phyloP scores from a whole-genome alignment of 305 asterid genomes.

The Stenogyne calaminthoides region DNA sequence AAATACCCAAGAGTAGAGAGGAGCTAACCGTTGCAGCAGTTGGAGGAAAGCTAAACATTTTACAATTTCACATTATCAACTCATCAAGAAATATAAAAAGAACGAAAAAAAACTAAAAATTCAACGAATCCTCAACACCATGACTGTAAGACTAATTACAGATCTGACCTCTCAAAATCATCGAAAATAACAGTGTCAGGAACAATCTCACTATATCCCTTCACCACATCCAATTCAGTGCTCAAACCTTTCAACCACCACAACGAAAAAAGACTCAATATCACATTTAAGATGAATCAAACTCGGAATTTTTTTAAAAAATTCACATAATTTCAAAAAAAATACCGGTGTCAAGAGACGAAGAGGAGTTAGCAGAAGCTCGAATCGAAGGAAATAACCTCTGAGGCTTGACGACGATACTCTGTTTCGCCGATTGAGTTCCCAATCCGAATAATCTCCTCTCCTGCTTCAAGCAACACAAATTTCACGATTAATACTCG shows the following conservation, averaged over 20 bases:
- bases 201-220: constrained; percentile 80
- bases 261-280: background rate
- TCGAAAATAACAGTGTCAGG: constrained; percentile 95
- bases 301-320: background rate
- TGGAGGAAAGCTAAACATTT: constrained; percentile 75
- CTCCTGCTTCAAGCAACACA: constrained; percentile 45
- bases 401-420: constrained; percentile 36
- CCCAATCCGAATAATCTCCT: constrained; percentile 38
- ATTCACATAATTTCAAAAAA: background rate
- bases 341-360: constrained; percentile 65
- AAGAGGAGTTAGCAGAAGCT: constrained; percentile 56
- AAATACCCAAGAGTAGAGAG: constrained; percentile 81
- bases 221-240: constrained; percentile 82
- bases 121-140: background rate
- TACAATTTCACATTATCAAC: constrained; percentile 17
- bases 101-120: background rate
- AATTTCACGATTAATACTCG: background rate
- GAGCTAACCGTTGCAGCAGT: constrained; percentile 99
- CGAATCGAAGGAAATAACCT: constrained; percentile 40
- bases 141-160: background rate
- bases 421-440: constrained; percentile 38
- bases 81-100: background rate
- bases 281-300: background rate
- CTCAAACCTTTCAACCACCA: constrained; percentile 47
- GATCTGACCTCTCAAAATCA: constrained; percentile 76